A percentile compares a stretch with the other conserved stretches of the same genome.
These are phyloP conservation scores for Melastoma candidum DNA, from an alignment of 441 rosid species.

Conservation along the genomic window DNA sequence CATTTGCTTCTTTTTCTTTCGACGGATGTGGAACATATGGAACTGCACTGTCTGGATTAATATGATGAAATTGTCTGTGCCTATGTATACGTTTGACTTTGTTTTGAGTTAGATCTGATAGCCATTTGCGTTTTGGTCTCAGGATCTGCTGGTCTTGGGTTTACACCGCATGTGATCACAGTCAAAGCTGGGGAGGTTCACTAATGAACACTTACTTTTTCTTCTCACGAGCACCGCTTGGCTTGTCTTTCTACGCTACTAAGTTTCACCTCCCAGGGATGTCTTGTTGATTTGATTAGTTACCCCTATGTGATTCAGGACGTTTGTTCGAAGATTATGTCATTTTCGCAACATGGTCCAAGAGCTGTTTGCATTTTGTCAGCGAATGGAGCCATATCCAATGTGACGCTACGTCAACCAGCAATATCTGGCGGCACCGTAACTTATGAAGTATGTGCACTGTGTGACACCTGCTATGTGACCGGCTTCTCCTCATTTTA, in stretches of 20 bases:
- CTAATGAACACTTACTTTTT: not conserved
- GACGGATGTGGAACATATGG: no score
- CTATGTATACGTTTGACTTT: no score
- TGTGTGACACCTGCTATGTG: not conserved
- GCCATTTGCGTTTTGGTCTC: constrained; percentile 3
- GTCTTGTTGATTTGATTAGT: no score
- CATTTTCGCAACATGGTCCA: constrained; percentile 19
- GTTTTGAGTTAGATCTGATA: no score
- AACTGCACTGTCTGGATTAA: no score
- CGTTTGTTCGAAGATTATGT: constrained; percentile 19
- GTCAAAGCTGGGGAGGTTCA: constrained; percentile 27
- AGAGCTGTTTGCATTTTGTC: constrained; percentile 22
- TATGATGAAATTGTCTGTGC: no score
- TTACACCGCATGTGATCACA: constrained; percentile 19
- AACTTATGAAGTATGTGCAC: constrained; percentile 15
- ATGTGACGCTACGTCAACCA: constrained; percentile 22
- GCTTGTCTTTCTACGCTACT: not conserved
- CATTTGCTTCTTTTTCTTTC: no score
- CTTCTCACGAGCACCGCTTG: not conserved
- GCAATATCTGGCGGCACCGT: constrained; percentile 24
- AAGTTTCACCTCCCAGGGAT: no score
- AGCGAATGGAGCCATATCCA: constrained; percentile 24
- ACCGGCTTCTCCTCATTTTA: not conserved
- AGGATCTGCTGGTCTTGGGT: constrained; percentile 19
- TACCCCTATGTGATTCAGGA: constrained; percentile 8